Evolutionary conservation across 2,329 filamentous ascomycete genomes (phyloP), one percentile per base, ranked within the genome.

Genomic region (Diaporthe destruens): DNA sequence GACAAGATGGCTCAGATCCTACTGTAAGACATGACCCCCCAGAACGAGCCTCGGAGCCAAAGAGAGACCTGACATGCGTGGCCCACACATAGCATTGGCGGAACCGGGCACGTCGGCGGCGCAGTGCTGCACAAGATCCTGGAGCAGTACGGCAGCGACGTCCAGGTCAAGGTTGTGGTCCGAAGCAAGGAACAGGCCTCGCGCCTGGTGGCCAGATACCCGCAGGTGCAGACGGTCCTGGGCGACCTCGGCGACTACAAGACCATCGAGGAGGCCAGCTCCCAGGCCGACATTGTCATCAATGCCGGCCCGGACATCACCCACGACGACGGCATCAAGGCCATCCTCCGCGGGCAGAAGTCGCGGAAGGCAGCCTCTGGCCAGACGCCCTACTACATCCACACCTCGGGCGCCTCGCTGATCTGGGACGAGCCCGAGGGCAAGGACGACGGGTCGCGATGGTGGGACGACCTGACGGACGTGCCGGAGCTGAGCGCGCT

Each of bases 31-130:
- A 32, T 2, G 20, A 32, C 42, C n/a, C 49, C 20, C 29, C 16
- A 12, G 9, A 9, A 18, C 12, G 16, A 16, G 44, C 25, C 39
- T n/a, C 20, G 44, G n/a, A 29, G 9, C 7, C 23, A 11, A 61
- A n/a, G n/a, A n/a, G n/a, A n/a, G 18, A 61, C 14, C 55, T 70
- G 34, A 70, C 67, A 53, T 9, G 44, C 32, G 44, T 18, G 47
- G 16, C 11, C 80, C 74, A 25, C 76, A 72, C 76, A 71, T 44
- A 81, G 72, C 23, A 81, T 76, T 8, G 79, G 77, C n/a, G 80
- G 79, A 16, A 76, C 74, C 9, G 75, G 75, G 67, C 75, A 76
- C 55, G 61, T 76, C 14, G 75, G 75, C n/a, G 75, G 75, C 56
- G 74, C 74, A 6, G 61, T 76, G 14, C 72, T 76, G 29, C 72